Evolutionary conservation across 306 rosid species (phyloP).

Genomic region (Begonia peltatifolia): DNA sequence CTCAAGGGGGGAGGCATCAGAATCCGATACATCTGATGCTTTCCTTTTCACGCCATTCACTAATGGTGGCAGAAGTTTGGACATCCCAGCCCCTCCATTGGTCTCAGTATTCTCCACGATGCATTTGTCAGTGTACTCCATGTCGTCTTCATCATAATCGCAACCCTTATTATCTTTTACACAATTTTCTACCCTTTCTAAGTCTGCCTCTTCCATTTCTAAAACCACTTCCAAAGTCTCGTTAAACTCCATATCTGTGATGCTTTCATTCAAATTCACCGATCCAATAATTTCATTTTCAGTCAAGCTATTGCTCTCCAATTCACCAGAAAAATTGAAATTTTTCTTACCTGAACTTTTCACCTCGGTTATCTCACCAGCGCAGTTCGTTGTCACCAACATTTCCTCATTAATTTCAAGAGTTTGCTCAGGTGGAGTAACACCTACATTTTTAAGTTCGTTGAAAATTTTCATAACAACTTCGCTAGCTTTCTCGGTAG

Average conservation of each 20-base stretch:
- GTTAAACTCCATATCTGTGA: too few relatives aligned
- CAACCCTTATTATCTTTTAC: too few relatives aligned
- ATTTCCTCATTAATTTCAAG: not conserved
- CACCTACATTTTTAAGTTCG: not conserved
- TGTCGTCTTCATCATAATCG: too few relatives aligned
- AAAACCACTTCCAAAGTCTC: too few relatives aligned
- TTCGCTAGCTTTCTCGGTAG: not conserved
- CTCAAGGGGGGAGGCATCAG: not conserved
- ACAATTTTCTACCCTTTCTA: too few relatives aligned
- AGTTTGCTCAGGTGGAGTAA: not conserved
- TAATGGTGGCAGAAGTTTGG: too few relatives aligned
- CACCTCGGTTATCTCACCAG: not conserved
- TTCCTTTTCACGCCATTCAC: too few relatives aligned
- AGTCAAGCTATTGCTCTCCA: not conserved
- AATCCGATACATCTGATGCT: not conserved
- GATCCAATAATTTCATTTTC: not conserved
- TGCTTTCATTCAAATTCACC: not conserved
- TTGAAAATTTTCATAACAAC: not conserved
- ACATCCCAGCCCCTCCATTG: too few relatives aligned
- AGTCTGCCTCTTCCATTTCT: too few relatives aligned
- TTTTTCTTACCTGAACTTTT: not conserved
- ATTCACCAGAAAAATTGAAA: not conserved
- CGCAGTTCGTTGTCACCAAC: not conserved
- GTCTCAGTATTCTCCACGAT: too few relatives aligned
- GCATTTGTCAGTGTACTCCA: too few relatives aligned